Base-by-base conservation (phyloP, 2,329 filamentous ascomycete genomes). In the Cladosporium sp. region DNA sequence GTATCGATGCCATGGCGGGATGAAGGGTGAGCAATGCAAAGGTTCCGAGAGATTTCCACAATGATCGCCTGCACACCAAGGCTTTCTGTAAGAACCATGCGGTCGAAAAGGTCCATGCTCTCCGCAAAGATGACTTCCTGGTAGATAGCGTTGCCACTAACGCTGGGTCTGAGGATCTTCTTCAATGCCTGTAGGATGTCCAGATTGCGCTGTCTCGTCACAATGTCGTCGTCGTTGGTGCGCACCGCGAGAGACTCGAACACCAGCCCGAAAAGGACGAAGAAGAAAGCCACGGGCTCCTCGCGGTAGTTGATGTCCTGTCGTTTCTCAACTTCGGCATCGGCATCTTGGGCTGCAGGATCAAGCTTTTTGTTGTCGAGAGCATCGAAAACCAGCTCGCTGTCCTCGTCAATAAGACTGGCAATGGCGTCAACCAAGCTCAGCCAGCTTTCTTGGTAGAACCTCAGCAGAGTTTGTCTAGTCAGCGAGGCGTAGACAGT, bases 231-330 rank as follows among this genome's bases (percentile, higher is more conserved):
- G 27, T 67, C 61, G 6, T 87, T 89, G 4, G 87, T 85, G 41
- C 90, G 84, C 6, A 89, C 89, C 7, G 92, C 92, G 18, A 99
- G 80, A 15, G 95, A 92, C 70, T 99, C 95, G 60, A 99, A 97
- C 0, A 92, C 90, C 51, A 99, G 85, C 9, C 93, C 93, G 61
- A 97, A 99, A 0, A 99, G 79, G 12, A 99, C 92, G 63, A 99
- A 99, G 75, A 99, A 99, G 77, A 99, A 99, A 0, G 93, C 93
- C 1, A 97, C 89, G 0, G 93, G 93, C 66, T 99, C 93, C 64
- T 97, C 92, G 42, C 93, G 88, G 67, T 99, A 99, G 68, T 97
- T 97, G 72, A 99, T 97, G 58, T 92, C 88, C 43, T 84, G 78
- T 13, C 75, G 73, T 11, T 56, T 55, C 3, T 56, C 55, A 9